Percentiles rank a stretch among this genome's conserved stretches.
Conservation (phyloP, 1,139 yeast species). For the Kodamaea anthophila region DNA sequence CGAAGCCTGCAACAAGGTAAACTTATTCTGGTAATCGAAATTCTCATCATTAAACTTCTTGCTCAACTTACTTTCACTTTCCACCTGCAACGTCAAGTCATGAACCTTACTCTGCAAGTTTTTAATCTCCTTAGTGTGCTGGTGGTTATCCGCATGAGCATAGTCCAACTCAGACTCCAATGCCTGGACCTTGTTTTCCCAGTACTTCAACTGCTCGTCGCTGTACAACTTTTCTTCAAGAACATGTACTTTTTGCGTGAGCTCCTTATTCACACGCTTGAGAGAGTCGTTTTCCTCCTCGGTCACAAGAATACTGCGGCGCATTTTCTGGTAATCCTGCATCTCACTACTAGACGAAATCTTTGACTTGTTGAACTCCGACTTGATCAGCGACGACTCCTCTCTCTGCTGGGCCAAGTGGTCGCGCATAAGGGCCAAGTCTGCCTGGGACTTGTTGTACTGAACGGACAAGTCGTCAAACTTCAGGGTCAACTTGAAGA, state of each 20-base stretch:
- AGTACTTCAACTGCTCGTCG: slow-evolving; percentile 40
- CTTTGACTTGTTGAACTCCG: slow-evolving; percentile 33
- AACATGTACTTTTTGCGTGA: slow-evolving; percentile 24
- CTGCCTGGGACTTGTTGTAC: slow-evolving; percentile 27
- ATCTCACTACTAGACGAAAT: slow-evolving; percentile 25
- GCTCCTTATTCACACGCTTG: slow-evolving; percentile 31
- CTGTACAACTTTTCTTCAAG: slow-evolving; percentile 40
- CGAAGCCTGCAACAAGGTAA: slow-evolving; percentile 30
- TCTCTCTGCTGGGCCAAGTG: slow-evolving; percentile 33
- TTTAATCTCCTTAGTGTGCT: slow-evolving; percentile 26
- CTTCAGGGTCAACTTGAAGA: slow-evolving; percentile 37
- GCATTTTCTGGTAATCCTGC: slow-evolving; percentile 32
- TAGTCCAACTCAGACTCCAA: slow-evolving; percentile 27
- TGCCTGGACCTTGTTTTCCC: slow-evolving; percentile 36
- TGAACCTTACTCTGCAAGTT: slow-evolving; percentile 28
- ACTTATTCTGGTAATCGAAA: slow-evolving; percentile 40
- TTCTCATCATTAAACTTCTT: slow-evolving; percentile 45
- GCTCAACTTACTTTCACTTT: slow-evolving; percentile 31
- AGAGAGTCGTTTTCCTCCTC: slow-evolving; percentile 41
- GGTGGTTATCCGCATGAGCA: slow-evolving; percentile 26
- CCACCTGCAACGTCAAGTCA: slow-evolving; percentile 32
- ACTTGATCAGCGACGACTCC: slow-evolving; percentile 27
- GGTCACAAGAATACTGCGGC: slow-evolving; percentile 34
- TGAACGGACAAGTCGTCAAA: slow-evolving; percentile 38
- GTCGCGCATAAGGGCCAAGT: slow-evolving; percentile 26